Evolutionary conservation across 2,329 filamentous ascomycete species (phyloP).

Genomic region (Penicillium glabrum): DNA sequence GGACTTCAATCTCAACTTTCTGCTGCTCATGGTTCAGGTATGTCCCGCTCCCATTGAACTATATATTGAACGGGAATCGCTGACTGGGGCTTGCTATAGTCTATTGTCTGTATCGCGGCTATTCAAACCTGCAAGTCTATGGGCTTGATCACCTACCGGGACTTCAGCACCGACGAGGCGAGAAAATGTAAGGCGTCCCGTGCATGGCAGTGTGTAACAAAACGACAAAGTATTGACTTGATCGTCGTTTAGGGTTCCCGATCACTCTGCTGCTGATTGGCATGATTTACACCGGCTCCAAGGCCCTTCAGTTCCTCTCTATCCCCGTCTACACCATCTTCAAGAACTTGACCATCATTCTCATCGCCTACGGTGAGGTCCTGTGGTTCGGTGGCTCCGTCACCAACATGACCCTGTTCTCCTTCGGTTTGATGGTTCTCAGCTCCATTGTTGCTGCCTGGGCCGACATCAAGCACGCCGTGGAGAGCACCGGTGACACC

Average conservation of each 20-base stretch:
- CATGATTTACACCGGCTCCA: slow-evolving; percentile 98
- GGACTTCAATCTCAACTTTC: slow-evolving; percentile 94
- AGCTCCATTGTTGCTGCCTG: slow-evolving; percentile 94
- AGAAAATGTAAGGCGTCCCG: slow-evolving; percentile 72
- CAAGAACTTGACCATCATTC: slow-evolving; percentile 98
- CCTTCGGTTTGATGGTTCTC: slow-evolving; percentile 94
- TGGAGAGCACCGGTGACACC: slow-evolving; percentile 66
- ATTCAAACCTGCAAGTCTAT: slow-evolving; percentile 80
- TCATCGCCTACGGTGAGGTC: slow-evolving; percentile 97
- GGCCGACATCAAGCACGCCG: slow-evolving; percentile 89
- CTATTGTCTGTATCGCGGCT: slow-evolving; percentile 80
- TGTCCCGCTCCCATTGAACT: slow-evolving; percentile 25
- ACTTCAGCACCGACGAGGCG: slow-evolving; percentile 84
- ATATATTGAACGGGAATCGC: slow-evolving; percentile 2
- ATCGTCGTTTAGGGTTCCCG: slow-evolving; percentile 73
- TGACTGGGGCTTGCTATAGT: slow-evolving; percentile 52
- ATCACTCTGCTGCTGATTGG: slow-evolving; percentile 93
- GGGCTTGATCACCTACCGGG: slow-evolving; percentile 78
- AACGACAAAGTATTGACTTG: background rate
- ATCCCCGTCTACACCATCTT: slow-evolving; percentile 99
- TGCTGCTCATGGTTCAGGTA: slow-evolving; percentile 92
- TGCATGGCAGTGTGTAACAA: background rate
- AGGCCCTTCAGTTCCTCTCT: slow-evolving; percentile 92
- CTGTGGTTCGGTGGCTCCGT: slow-evolving; percentile 97
- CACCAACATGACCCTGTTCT: slow-evolving; percentile 81